phyloP scores from a whole-genome alignment of 1,284 basidiomycete genomes.

The Fomitiporia mediterranea region DNA sequence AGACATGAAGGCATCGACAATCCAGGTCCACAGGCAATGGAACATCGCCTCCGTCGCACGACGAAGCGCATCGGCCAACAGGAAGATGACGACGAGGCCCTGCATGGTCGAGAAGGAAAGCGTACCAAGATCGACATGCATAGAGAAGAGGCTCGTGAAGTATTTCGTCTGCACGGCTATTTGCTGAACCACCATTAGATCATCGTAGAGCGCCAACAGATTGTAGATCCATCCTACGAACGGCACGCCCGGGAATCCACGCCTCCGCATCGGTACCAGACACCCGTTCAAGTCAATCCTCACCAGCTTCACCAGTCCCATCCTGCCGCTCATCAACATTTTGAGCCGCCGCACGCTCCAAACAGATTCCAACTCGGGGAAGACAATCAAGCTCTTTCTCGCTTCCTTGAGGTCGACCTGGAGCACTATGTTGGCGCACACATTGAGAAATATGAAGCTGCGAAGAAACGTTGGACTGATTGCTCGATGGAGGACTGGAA shows the following conservation, averaged over 20 bases:
- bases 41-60: slow-evolving; percentile 4
- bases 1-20: background rate
- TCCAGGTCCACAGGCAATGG: background rate
- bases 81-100: background rate
- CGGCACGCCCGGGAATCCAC: background rate
- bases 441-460: slow-evolving; percentile 21
- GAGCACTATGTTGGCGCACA: slow-evolving; percentile 19
- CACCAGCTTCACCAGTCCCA: background rate
- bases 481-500: slow-evolving; percentile 23
- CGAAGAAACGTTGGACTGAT: slow-evolving; percentile 20
- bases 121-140: slow-evolving; percentile 12
- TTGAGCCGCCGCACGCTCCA: background rate
- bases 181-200: background rate
- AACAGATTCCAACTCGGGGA: background rate
- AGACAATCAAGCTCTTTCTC: slow-evolving; percentile 11
- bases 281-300: background rate
- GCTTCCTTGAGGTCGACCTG: slow-evolving; percentile 19
- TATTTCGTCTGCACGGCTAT: background rate
- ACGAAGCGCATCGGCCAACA: slow-evolving; percentile 15
- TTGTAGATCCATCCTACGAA: background rate
- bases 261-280: background rate
- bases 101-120: slow-evolving; percentile 8
- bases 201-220: background rate
- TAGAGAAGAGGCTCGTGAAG: slow-evolving; percentile 10
- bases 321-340: background rate